Base-by-base conservation (phyloP, 139 green algal species). In the Tetradesmus obliquus region DNA sequence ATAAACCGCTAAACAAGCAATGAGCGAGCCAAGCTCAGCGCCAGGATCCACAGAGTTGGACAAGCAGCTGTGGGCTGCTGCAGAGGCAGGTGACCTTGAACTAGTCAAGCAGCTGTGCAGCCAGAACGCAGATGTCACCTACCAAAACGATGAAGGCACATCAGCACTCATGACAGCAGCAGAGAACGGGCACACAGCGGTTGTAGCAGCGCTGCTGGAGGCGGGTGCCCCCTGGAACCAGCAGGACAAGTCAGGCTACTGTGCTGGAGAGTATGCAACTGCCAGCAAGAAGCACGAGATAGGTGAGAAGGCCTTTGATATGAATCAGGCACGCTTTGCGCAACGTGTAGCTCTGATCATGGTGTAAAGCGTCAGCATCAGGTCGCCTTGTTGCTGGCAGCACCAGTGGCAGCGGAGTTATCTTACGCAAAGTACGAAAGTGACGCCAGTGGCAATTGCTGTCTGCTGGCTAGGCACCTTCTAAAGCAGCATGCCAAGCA, bases 191-290 rank as follows among this genome's bases (percentile, higher is more conserved):
- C 91, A 96, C 57, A 55, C n/a, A 1, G 90, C 88, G 0, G 86
- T 96, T 5, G 92, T 98, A 55, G 19, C 82, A n/a, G 17, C 57
- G 15, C 91, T 98, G 71, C 93, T 98, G 60, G 84, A 93, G 19
- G 87, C 88, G 9, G 96, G 97, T 1, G 95, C 95, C 0, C 95
- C 96, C 3, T 97, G 96, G 96, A 97, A 97, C 90, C 95, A 95
- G 3, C 92, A 97, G 17, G 96, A 98, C 87, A 90, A 91, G 10
- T 51, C 94, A 3, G 96, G 95, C 1, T 92, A 92, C 79, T 97
- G 96, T 86, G 82, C 91, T 94, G 94, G 96, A 1, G 95, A 99
- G 79, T 97, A 95, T 84, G 96, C 95, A 3, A 92, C 94, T 66
- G 93, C 83, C 45, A 91, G 83, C 7, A 82, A 87, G 2, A 93